Percentiles rank a stretch among this genome's conserved stretches.
Evolutionary conservation across 129 eudicot genomes (phyloP).

Genomic region (Flaveria bidentis): DNA sequence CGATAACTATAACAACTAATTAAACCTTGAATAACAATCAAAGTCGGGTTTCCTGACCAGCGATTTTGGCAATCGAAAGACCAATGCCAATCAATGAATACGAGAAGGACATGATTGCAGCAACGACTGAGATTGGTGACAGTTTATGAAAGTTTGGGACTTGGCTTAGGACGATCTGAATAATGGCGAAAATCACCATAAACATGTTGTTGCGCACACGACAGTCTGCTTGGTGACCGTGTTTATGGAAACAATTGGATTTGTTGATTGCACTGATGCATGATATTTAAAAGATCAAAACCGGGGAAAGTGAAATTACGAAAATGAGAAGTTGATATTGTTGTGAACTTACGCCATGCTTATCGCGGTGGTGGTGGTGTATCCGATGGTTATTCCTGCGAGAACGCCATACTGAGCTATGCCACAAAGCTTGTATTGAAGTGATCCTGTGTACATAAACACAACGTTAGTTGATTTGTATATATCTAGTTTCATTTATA

Average conservation of each 20-base stretch:
- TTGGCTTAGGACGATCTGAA: slow-evolving; percentile 62
- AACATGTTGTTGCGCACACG: slow-evolving; percentile 38
- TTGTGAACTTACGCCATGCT: slow-evolving; percentile 76
- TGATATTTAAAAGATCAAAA: not conserved
- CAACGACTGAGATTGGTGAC: slow-evolving; percentile 59
- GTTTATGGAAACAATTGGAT: slow-evolving; percentile 68
- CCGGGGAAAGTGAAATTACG: not conserved
- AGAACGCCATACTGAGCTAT: slow-evolving; percentile 59
- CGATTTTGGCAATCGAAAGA: slow-evolving; percentile 59
- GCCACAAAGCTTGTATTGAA: slow-evolving; percentile 49
- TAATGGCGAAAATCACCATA: slow-evolving; percentile 58
- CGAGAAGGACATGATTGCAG: slow-evolving; percentile 75
- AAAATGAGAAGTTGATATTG: not conserved
- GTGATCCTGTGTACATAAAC: slow-evolving; percentile 42
- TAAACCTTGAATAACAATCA: not conserved
- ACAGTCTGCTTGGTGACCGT: slow-evolving; percentile 58
- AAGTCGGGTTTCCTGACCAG: slow-evolving; percentile 18
- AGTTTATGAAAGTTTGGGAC: slow-evolving; percentile 70
- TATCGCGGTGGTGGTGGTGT: slow-evolving; percentile 72
- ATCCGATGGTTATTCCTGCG: slow-evolving; percentile 61
- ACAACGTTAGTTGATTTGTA: no score
- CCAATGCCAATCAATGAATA: slow-evolving; percentile 74
- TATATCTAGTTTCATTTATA: no score
- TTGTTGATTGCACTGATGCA: slow-evolving; percentile 56
- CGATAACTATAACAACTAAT: not conserved